These are phyloP conservation scores for Seiridium unicorne DNA, from an alignment of 2,329 filamentous ascomycete genomes.

Conservation along the genomic window DNA sequence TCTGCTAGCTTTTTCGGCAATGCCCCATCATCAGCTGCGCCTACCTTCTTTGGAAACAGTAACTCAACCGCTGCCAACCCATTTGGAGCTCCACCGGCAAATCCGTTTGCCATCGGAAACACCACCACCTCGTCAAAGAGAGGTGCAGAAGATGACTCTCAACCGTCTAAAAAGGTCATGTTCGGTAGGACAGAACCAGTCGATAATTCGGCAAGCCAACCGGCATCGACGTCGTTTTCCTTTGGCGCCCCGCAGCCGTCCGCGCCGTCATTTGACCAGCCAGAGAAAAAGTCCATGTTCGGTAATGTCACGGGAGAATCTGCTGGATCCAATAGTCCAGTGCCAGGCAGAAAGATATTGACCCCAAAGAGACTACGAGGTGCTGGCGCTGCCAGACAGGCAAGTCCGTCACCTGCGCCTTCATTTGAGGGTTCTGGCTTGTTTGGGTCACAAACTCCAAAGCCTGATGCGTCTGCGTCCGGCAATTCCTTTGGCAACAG, in stretches of 20 bases:
- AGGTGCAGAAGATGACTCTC: not conserved
- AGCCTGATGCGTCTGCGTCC: constrained; percentile 27
- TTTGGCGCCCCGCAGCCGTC: constrained; percentile 22
- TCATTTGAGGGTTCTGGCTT: constrained; percentile 13
- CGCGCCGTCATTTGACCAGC: not conserved
- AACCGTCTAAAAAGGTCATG: constrained; percentile 8
- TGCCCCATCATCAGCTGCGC: not conserved
- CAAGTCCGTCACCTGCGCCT: constrained; percentile 23
- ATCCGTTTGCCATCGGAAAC: constrained; percentile 6
- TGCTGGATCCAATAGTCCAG: not conserved
- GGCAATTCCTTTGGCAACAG: constrained; percentile 20
- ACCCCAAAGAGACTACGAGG: constrained; percentile 4
- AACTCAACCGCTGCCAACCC: constrained; percentile 13
- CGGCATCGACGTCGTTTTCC: not conserved
- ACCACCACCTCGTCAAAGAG: constrained; percentile 1
- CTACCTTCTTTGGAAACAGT: constrained; percentile 15
- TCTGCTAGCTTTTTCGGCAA: not conserved
- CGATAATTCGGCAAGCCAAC: not conserved
- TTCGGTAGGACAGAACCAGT: constrained; percentile 5
- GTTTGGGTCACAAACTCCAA: constrained; percentile 43
- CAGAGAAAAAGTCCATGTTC: constrained; percentile 7
- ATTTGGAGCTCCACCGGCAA: constrained; percentile 20
- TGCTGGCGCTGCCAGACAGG: not conserved
- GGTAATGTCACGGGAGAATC: not conserved
- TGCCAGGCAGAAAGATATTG: constrained; percentile 3